Percentiles rank a stretch among this genome's conserved stretches.
Conservation (phyloP, 306 rosid species). For the Vicia sativa region DNA sequence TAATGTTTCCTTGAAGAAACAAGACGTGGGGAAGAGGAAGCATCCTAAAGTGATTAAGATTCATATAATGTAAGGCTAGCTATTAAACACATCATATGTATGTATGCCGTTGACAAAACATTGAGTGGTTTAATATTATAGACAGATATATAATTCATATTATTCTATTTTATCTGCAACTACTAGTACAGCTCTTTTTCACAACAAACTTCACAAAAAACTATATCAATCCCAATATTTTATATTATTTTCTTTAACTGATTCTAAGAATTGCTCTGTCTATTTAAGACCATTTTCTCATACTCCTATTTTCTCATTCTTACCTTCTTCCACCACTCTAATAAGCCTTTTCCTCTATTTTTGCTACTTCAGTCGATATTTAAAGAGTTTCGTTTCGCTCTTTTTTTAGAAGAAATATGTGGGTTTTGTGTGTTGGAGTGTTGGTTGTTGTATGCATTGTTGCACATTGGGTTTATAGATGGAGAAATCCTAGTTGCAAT, state of each 20-base stretch:
- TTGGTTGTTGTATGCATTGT: slow-evolving; percentile 55
- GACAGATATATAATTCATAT: slow-evolving; percentile 50
- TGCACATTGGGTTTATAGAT: slow-evolving; percentile 76
- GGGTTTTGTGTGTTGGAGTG: slow-evolving; percentile 62
- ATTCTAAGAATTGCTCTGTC: slow-evolving; percentile 49
- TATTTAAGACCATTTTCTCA: slow-evolving; percentile 73
- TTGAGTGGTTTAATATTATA: slow-evolving; percentile 42
- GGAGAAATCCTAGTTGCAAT: slow-evolving; percentile 82
- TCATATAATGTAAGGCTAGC: slow-evolving; percentile 56
- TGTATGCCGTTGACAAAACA: slow-evolving; percentile 66
- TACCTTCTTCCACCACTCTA: slow-evolving; percentile 48
- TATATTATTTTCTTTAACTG: slow-evolving; percentile 46
- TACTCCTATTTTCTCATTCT: slow-evolving; percentile 55
- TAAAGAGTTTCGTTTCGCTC: not conserved
- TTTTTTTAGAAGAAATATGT: slow-evolving; percentile 50
- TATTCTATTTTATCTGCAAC: slow-evolving; percentile 79
- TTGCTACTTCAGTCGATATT: slow-evolving; percentile 37
- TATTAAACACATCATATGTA: slow-evolving; percentile 38
- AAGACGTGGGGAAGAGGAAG: slow-evolving; percentile 65
- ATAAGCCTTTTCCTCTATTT: slow-evolving; percentile 34
- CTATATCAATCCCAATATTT: slow-evolving; percentile 31
- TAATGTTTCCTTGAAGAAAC: slow-evolving; percentile 19
- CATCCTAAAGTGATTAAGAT: slow-evolving; percentile 57
- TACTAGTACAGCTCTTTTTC: slow-evolving; percentile 58
- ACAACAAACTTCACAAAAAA: slow-evolving; percentile 56